Percentiles rank a stretch among this genome's conserved stretches.
These are phyloP conservation scores for Forsythia suspensa DNA, from an alignment of 257 asterid genomes.

Conservation along the genomic window DNA sequence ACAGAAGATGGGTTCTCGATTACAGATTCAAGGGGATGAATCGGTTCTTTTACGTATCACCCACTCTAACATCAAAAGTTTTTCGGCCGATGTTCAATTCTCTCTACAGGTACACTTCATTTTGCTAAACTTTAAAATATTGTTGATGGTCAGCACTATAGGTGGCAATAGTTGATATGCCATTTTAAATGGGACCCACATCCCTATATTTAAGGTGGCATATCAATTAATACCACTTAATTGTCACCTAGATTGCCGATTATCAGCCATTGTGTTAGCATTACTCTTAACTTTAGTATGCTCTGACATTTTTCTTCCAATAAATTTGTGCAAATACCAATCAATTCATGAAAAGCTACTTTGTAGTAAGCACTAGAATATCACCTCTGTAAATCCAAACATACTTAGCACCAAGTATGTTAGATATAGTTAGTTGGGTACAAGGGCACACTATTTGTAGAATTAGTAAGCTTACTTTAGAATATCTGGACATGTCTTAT, in stretches of 20 bases:
- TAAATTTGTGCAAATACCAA: not conserved
- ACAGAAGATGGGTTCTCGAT: constrained; percentile 55
- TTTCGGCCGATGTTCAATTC: constrained; percentile 69
- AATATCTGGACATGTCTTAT: not conserved
- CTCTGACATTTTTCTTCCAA: not conserved
- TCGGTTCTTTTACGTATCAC: constrained; percentile 68
- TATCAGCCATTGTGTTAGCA: too few species aligned
- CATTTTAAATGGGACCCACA: too few species aligned
- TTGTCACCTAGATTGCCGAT: too few species aligned
- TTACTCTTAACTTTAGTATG: not conserved
- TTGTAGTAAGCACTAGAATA: not conserved
- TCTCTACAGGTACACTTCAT: constrained; percentile 56
- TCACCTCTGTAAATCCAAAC: not conserved
- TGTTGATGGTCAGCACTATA: too few species aligned
- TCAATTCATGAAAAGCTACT: not conserved
- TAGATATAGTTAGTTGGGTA: not conserved
- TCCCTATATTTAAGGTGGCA: too few species aligned
- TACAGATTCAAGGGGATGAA: constrained; percentile 75
- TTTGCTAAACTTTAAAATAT: not conserved
- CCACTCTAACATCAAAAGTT: constrained; percentile 87
- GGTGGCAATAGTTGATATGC: too few species aligned
- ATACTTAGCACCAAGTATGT: not conserved
- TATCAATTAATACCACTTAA: too few species aligned
- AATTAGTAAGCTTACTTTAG: not conserved
- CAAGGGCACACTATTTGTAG: not conserved